A percentile compares a stretch with the other conserved stretches of the same genome.
phyloP scores from a whole-genome alignment of 441 rosid genomes.

The Adansonia rubrostipa region DNA sequence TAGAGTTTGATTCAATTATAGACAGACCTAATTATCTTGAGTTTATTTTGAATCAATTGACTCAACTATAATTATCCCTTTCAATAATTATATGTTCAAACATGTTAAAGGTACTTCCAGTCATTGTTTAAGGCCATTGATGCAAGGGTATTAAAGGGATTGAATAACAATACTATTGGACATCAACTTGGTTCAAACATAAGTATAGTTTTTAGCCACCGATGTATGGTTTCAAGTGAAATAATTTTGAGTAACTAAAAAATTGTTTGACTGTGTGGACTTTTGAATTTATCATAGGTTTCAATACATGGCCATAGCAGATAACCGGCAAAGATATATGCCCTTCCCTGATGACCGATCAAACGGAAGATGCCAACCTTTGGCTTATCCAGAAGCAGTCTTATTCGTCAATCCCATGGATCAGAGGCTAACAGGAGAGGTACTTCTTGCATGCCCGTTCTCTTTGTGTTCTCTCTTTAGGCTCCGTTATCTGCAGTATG shows the following conservation, averaged over 20 bases:
- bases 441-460: conserved; percentile 28
- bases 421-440: conserved; percentile 78
- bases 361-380: conserved; percentile 70
- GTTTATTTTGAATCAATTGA: not conserved
- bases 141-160: conserved; percentile 12
- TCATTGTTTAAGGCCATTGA: conserved; percentile 17
- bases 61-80: not conserved
- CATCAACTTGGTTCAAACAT: not conserved
- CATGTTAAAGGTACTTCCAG: conserved; percentile 9
- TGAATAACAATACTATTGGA: not conserved
- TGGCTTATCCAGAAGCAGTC: conserved; percentile 86
- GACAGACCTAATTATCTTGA: not conserved
- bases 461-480: conserved; percentile 12
- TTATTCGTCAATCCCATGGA: conserved; percentile 71
- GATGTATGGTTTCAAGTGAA: conserved; percentile 13
- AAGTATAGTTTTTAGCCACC: conserved; percentile 6
- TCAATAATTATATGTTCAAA: conserved; percentile 7
- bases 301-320: conserved; percentile 87
- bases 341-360: conserved; percentile 85
- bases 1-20: conserved; percentile 12
- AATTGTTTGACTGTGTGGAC: conserved; percentile 15
- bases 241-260: not conserved
- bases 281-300: conserved; percentile 53
- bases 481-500: conserved; percentile 2
- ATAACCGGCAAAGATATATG: conserved; percentile 81